Evolutionary conservation across 192 early-diverging fungal genomes (phyloP).

Genomic region (Allomyces javanicus): DNA sequence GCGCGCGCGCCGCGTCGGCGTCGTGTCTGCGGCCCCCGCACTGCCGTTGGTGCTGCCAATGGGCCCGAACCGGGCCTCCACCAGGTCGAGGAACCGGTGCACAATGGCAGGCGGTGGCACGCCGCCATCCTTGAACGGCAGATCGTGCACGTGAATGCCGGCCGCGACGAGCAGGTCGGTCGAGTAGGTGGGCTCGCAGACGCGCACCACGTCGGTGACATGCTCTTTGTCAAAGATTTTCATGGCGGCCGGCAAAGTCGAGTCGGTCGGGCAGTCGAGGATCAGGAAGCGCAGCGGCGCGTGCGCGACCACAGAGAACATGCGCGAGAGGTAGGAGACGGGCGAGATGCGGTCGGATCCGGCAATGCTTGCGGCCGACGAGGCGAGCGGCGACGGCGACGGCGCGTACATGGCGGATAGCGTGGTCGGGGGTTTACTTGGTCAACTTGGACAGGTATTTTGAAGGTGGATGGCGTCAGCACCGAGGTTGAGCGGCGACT

Average conservation of each 20-base stretch:
- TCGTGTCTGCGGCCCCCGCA: constrained; percentile 1
- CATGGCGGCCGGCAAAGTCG: constrained; percentile 53
- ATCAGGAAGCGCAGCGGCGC: constrained; percentile 63
- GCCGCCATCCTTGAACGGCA: constrained; percentile 77
- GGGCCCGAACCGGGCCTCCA: constrained; percentile 27
- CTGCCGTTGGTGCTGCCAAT: no score
- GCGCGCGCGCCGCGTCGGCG: no score
- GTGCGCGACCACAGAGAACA: constrained; percentile 40
- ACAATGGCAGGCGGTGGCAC: constrained; percentile 24
- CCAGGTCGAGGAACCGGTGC: constrained; percentile 41
- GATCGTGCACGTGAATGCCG: constrained; percentile 64
- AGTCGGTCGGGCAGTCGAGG: constrained; percentile 76
- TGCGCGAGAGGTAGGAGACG: constrained; percentile 30
- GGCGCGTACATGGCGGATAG: no score
- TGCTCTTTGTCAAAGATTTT: constrained; percentile 22
- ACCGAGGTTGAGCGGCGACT: no score
- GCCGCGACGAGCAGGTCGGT: constrained; percentile 29
- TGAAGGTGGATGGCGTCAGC: no score
- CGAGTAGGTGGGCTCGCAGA: constrained; percentile 76
- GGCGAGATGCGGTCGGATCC: constrained; percentile 13
- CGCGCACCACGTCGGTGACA: constrained; percentile 73
- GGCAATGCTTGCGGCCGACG: no score
- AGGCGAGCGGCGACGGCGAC: no score
- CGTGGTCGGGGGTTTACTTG: no score
- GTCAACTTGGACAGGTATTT: no score